phyloP scores from a whole-genome alignment of 2,329 filamentous ascomycete species.

The Rhytidhysteron rufulum region DNA sequence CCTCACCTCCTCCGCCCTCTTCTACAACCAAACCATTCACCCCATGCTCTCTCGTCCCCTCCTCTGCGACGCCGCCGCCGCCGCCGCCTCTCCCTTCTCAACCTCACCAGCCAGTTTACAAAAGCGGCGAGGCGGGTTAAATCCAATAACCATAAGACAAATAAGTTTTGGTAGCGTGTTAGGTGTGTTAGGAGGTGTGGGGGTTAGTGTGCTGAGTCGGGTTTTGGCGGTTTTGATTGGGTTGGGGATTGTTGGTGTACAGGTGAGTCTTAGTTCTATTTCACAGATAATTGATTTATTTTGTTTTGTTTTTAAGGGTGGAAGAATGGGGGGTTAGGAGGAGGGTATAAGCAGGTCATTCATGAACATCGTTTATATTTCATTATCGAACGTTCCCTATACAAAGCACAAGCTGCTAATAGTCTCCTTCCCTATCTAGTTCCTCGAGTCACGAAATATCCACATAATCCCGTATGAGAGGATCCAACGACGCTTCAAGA shows the following conservation, averaged over 20 bases:
- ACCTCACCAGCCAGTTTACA: constrained; percentile 32
- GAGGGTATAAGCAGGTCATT: background rate
- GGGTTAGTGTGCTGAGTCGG: constrained; percentile 67
- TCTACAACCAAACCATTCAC: constrained; percentile 33
- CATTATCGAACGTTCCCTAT: too few relatives aligned
- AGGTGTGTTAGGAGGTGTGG: constrained; percentile 50
- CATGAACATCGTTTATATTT: constrained; percentile 4
- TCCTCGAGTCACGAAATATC: constrained; percentile 50
- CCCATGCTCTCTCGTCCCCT: constrained; percentile 27
- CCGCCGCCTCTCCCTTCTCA: constrained; percentile 17
- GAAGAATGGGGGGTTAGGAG: background rate
- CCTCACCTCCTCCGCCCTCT: constrained; percentile 31
- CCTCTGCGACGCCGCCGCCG: constrained; percentile 35
- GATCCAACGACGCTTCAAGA: constrained; percentile 49
- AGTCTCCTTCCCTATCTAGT: constrained; percentile 25
- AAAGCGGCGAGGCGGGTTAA: constrained; percentile 35
- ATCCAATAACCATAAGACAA: constrained; percentile 41
- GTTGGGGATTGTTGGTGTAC: constrained; percentile 58
- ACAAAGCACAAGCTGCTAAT: constrained; percentile 5
- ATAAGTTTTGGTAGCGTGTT: constrained; percentile 46
- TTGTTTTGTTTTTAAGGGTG: background rate
- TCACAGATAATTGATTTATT: background rate
- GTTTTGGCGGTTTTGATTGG: constrained; percentile 66
- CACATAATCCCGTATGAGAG: constrained; percentile 47
- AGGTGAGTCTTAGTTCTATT: constrained; percentile 46